phyloP scores from a whole-genome alignment of 2,329 filamentous ascomycete genomes.

The Pseudogymnoascus sp. region DNA sequence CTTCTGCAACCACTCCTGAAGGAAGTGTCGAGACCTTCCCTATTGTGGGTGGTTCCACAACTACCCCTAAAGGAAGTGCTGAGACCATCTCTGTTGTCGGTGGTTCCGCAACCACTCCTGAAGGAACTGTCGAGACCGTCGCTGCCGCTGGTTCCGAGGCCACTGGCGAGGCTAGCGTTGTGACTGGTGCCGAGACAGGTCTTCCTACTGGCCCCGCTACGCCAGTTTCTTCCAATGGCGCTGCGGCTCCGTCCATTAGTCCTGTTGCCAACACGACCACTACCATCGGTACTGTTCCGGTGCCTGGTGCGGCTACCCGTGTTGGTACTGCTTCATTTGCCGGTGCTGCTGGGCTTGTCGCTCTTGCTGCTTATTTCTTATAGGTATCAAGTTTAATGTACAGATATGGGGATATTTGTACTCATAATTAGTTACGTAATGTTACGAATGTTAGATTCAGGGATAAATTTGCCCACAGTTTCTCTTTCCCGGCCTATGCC shows the following conservation, averaged over 20 bases:
- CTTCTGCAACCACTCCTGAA: neutral
- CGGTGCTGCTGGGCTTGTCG: neutral
- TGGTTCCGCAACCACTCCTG: neutral
- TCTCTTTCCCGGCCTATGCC: no score
- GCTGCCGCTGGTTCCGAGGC: neutral
- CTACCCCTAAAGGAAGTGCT: conserved; percentile 9
- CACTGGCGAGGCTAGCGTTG: neutral
- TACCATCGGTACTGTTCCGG: neutral
- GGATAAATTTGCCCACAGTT: no score
- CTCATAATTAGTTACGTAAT: neutral
- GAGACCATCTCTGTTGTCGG: neutral
- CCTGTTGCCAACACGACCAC: neutral
- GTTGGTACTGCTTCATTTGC: neutral
- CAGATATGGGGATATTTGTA: neutral
- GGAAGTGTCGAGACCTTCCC: conserved; percentile 6
- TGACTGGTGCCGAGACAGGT: neutral
- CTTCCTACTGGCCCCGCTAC: neutral
- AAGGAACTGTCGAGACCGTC: neutral
- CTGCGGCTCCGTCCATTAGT: neutral
- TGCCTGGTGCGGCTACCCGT: neutral
- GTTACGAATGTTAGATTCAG: no score
- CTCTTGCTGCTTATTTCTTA: neutral
- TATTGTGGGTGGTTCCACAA: conserved; percentile 8
- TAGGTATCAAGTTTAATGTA: neutral
- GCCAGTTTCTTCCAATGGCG: neutral